phyloP scores from a whole-genome alignment of 1,139 yeast genomes.

The Candida pseudocylindracea region DNA sequence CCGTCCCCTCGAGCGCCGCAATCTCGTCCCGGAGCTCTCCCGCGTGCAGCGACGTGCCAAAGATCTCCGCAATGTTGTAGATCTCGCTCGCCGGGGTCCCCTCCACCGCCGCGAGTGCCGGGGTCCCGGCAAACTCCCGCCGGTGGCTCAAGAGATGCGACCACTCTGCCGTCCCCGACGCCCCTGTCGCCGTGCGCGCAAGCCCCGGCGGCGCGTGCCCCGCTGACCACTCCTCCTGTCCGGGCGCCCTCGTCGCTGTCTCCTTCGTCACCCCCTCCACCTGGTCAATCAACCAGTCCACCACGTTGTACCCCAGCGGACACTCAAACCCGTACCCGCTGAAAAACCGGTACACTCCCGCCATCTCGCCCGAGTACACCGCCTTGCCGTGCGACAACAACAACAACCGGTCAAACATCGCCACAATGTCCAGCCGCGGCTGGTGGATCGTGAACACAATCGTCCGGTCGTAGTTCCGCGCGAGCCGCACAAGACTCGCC shows the following conservation, averaged over 20 bases:
- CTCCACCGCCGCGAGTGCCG: too few relatives aligned
- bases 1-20: slow-evolving; percentile 11
- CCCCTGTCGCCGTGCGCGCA: slow-evolving; percentile 7
- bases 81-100: neutral
- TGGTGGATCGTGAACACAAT: slow-evolving; percentile 88
- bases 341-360: slow-evolving; percentile 51
- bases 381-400: slow-evolving; percentile 69
- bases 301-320: slow-evolving; percentile 81
- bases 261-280: slow-evolving; percentile 22
- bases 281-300: slow-evolving; percentile 84
- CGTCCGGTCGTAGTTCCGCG: slow-evolving; percentile 66
- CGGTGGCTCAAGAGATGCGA: slow-evolving; percentile 74
- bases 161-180: slow-evolving; percentile 18
- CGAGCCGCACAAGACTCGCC: slow-evolving; percentile 62
- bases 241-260: neutral
- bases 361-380: slow-evolving; percentile 72
- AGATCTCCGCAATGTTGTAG: slow-evolving; percentile 5
- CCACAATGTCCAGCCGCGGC: slow-evolving; percentile 91
- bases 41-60: slow-evolving; percentile 16
- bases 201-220: slow-evolving; percentile 4
- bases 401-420: slow-evolving; percentile 65
- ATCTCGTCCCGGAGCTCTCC: slow-evolving; percentile 27
- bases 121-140: slow-evolving; percentile 24
- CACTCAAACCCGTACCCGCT: slow-evolving; percentile 56
- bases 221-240: neutral